Evolutionary conservation across 2,329 filamentous ascomycete genomes (phyloP), one percentile per base, ranked within the genome.

Genomic region (Cadophora sp.): DNA sequence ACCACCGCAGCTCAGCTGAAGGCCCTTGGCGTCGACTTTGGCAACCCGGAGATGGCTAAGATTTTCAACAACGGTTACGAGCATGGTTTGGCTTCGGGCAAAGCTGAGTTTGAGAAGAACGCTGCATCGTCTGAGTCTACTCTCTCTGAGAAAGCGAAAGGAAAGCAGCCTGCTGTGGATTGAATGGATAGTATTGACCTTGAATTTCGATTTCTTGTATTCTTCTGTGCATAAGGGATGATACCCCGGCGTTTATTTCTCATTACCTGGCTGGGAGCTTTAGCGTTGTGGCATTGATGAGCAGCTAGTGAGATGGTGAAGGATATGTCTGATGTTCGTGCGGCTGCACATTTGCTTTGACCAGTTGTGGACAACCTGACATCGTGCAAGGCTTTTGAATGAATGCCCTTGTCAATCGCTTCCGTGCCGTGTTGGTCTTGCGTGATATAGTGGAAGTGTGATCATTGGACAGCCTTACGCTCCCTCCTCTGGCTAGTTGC

Each of bases 121-220:
- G 43, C n/a, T 48, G 19, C n/a, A 22, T 7, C 43, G 6, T 43
- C 56, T 14, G 31, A 26, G 22, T 14, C 31, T 16, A 19, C 14
- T 26, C 12, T 26, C 5, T 59, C 56, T 7, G n/a, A 37, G 19
- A 58, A 58, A 31, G 55, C 55, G 16, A 58, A 58, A 31, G 29
- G 55, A 58, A 58, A 58, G 55, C 55, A 24, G 16, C 55, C 29
- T 37, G 55, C 55, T 37, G 16, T 19, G n/a, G 27, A 58, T 16
- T 58, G 55, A 58, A 19, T 6, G 5, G 31, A 31, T 12, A 5
- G 34, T 9, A 37, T 37, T 37, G 11, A 14, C 19, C n/a, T n/a
- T 16, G n/a, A 24, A 29, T 37, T 24, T 14, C 31, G 27, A 31
- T 22, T 48, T 48, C 43, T 48, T 48, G 43, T 43, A 6, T 43